phyloP scores from a whole-genome alignment of 2,329 filamentous ascomycete species.

The Leptographium flavum region DNA sequence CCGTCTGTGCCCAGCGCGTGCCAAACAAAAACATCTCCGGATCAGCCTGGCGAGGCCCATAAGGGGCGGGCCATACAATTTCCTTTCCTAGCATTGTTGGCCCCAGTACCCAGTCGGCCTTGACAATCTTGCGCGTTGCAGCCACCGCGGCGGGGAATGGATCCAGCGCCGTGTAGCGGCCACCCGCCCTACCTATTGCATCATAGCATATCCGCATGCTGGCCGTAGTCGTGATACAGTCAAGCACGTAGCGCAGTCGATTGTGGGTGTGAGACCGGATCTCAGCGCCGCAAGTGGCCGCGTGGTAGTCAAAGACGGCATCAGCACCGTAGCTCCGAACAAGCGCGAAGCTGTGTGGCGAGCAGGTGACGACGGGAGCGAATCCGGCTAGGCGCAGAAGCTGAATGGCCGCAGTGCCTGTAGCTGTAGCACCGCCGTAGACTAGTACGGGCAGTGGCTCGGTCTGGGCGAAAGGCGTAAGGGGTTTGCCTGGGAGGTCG shows the following conservation, averaged over 20 bases:
- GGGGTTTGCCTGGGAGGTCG: constrained; percentile 6
- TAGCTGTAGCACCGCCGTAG: constrained; percentile 22
- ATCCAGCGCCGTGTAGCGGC: constrained; percentile 8
- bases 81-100: too few relatives aligned
- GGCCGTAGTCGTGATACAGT: constrained; percentile 9
- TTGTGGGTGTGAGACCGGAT: constrained; percentile 11
- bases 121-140: neutral
- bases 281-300: constrained; percentile 10
- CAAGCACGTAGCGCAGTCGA: constrained; percentile 7
- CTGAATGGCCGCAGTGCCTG: constrained; percentile 24
- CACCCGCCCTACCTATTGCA: constrained; percentile 6
- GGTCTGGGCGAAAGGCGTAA: constrained; percentile 3
- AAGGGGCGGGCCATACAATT: too few relatives aligned
- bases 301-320: constrained; percentile 11
- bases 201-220: constrained; percentile 9
- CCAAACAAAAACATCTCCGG: too few relatives aligned
- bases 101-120: neutral
- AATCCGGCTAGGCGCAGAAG: constrained; percentile 15
- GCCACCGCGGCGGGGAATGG: neutral
- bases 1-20: too few relatives aligned
- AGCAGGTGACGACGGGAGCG: constrained; percentile 8
- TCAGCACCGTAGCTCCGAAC: constrained; percentile 7
- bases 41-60: too few relatives aligned
- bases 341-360: constrained; percentile 7
- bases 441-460: constrained; percentile 18